Conservation (phyloP, 106 monocot species). For the Apostasia shenzhenica region DNA sequence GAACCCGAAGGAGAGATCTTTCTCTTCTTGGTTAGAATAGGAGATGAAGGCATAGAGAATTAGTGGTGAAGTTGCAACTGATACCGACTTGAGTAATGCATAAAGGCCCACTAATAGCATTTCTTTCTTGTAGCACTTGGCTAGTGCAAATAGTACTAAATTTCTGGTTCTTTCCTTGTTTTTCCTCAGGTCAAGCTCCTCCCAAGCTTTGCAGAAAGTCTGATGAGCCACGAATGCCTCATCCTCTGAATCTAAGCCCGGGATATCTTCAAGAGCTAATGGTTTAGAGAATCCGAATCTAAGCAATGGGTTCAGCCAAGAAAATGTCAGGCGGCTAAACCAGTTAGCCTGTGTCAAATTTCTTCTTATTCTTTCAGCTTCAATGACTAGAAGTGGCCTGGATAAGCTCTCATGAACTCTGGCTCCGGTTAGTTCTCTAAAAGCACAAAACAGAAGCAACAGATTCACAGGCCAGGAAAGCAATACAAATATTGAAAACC, state of each 20-base stretch:
- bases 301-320: slow-evolving; percentile 76
- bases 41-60: slow-evolving; percentile 56
- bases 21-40: slow-evolving; percentile 30
- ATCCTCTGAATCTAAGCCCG: slow-evolving; percentile 49
- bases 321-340: slow-evolving; percentile 60
- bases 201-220: slow-evolving; percentile 41
- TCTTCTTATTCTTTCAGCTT: slow-evolving; percentile 10
- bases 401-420: slow-evolving; percentile 4
- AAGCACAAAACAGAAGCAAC: slow-evolving; percentile 37
- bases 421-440: neutral
- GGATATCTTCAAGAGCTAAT: slow-evolving; percentile 47
- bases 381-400: slow-evolving; percentile 28
- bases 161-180: slow-evolving; percentile 15
- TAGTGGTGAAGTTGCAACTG: slow-evolving; percentile 29
- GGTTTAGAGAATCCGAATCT: slow-evolving; percentile 42
- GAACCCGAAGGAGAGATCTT: slow-evolving; percentile 22
- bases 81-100: slow-evolving; percentile 45
- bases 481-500: slow-evolving; percentile 23
- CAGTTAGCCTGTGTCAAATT: slow-evolving; percentile 22
- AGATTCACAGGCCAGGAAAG: slow-evolving; percentile 34
- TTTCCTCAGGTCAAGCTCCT: slow-evolving; percentile 15
- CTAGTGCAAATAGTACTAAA: slow-evolving; percentile 36
- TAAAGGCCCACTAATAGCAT: slow-evolving; percentile 54
- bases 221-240: slow-evolving; percentile 35
- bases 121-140: slow-evolving; percentile 53